These are phyloP conservation scores for Clarireedia paspali DNA, from an alignment of 2,329 filamentous ascomycete species.

Conservation along the genomic window DNA sequence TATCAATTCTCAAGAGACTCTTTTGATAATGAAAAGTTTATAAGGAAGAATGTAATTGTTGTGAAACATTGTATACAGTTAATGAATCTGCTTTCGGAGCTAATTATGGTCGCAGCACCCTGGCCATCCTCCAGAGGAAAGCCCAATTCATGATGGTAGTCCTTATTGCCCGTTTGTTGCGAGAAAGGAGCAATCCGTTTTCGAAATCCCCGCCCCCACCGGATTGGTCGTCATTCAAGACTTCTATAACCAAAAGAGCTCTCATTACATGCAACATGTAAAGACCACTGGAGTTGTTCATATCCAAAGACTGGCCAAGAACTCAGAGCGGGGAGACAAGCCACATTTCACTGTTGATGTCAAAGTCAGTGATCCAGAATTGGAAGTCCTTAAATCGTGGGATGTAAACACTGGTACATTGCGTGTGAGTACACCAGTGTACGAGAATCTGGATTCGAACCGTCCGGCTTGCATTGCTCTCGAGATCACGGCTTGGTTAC, in stretches of 20 bases:
- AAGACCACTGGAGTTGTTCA: constrained; percentile 22
- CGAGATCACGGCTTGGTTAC: constrained; percentile 27
- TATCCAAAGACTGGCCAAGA: constrained; percentile 16
- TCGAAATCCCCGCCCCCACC: constrained; percentile 16
- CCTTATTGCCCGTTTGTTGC: constrained; percentile 20
- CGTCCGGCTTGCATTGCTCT: constrained; percentile 23
- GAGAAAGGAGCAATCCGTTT: constrained; percentile 13
- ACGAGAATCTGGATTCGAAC: constrained; percentile 8
- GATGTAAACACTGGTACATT: constrained; percentile 17
- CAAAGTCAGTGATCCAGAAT: constrained; percentile 18
- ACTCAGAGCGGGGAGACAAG: constrained; percentile 14
- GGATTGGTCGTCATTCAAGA: constrained; percentile 21
- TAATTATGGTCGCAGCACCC: not conserved
- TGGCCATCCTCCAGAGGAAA: not conserved
- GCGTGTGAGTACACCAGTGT: constrained; percentile 22
- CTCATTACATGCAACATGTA: constrained; percentile 7
- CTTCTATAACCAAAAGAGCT: constrained; percentile 12
- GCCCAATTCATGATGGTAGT: constrained; percentile 11
- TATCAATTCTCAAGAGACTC: no score
- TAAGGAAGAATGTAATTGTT: no score
- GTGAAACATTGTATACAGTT: no score
- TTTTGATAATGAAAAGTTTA: no score
- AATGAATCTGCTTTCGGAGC: not conserved
- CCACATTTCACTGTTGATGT: constrained; percentile 22
- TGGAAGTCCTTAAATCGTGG: constrained; percentile 17